These are phyloP conservation scores for Pseudogymnoascus sp. DNA, from an alignment of 2,329 filamentous ascomycete genomes.

Conservation along the genomic window DNA sequence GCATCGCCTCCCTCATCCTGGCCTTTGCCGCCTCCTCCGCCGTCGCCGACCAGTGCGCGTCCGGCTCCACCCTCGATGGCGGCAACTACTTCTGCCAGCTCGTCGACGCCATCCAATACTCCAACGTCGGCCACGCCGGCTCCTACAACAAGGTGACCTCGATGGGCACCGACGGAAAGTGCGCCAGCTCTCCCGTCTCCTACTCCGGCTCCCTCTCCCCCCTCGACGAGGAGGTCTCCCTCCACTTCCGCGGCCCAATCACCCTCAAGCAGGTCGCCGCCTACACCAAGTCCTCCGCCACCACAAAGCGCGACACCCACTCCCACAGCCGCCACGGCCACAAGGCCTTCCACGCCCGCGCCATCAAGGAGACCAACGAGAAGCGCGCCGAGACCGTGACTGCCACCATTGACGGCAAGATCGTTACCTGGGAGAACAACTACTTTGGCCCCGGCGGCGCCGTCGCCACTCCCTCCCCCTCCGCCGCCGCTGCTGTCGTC, in stretches of 20 bases:
- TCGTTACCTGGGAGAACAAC: constrained; percentile 52
- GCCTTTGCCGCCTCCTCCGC: constrained; percentile 14
- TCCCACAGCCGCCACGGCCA: constrained; percentile 36
- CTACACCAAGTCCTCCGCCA: constrained; percentile 46
- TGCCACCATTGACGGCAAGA: constrained; percentile 52
- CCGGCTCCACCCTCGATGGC: constrained; percentile 27
- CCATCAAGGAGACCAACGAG: constrained; percentile 28
- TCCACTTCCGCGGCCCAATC: constrained; percentile 67
- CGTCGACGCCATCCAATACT: constrained; percentile 62
- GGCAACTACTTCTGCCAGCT: constrained; percentile 62
- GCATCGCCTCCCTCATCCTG: constrained; percentile 15
- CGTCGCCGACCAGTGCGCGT: constrained; percentile 26
- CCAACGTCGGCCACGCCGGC: constrained; percentile 51
- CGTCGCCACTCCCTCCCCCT: constrained; percentile 13
- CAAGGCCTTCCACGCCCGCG: constrained; percentile 42
- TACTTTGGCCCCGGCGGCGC: constrained; percentile 35
- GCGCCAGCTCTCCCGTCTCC: constrained; percentile 42
- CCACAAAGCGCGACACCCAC: constrained; percentile 31
- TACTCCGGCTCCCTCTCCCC: constrained; percentile 60
- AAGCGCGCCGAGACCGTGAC: constrained; percentile 47
- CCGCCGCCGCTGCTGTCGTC: constrained; percentile 11
- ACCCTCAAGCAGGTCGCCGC: constrained; percentile 61
- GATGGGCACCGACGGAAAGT: constrained; percentile 52
- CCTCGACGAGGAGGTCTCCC: constrained; percentile 64
- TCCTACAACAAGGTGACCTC: constrained; percentile 56